Conservation (phyloP, 140 eudicot genomes). For the Stevia rebaudiana region DNA sequence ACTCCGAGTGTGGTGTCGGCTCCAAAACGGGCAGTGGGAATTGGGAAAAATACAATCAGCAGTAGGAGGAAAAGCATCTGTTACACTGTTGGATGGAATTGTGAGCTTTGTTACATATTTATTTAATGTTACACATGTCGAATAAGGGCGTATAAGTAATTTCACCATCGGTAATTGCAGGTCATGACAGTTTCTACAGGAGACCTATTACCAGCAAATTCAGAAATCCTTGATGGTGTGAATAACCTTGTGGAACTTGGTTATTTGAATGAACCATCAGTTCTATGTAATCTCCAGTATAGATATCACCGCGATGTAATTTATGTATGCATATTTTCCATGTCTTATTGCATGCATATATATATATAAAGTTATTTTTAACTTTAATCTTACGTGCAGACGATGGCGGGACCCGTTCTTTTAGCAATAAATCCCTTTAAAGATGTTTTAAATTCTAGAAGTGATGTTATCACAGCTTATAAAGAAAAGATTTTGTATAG, state of each 20-base stretch:
- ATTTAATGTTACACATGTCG: slow-evolving; percentile 7
- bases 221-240: slow-evolving; percentile 82
- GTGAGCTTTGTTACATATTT: slow-evolving; percentile 44
- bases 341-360: slow-evolving; percentile 12
- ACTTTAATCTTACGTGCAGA: slow-evolving; percentile 33
- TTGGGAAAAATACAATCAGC: slow-evolving; percentile 69
- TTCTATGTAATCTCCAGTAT: slow-evolving; percentile 69
- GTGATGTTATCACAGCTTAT: slow-evolving; percentile 54
- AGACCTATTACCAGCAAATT: slow-evolving; percentile 81
- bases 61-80: slow-evolving; percentile 57
- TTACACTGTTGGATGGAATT: slow-evolving; percentile 56
- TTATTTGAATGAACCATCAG: slow-evolving; percentile 95
- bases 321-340: slow-evolving; percentile 51
- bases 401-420: slow-evolving; percentile 80
- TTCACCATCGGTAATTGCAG: slow-evolving; percentile 32
- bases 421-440: slow-evolving; percentile 89
- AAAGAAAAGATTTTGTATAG: slow-evolving; percentile 70
- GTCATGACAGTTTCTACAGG: slow-evolving; percentile 46
- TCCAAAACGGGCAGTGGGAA: slow-evolving; percentile 65
- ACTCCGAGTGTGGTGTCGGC: slow-evolving; percentile 87
- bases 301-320: slow-evolving; percentile 71
- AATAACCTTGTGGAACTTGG: slow-evolving; percentile 78
- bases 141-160: slow-evolving; percentile 6
- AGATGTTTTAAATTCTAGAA: slow-evolving; percentile 51
- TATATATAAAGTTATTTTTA: neutral